Base-by-base conservation (phyloP, 257 asterid species). In the Fraxinus cuspidata region DNA sequence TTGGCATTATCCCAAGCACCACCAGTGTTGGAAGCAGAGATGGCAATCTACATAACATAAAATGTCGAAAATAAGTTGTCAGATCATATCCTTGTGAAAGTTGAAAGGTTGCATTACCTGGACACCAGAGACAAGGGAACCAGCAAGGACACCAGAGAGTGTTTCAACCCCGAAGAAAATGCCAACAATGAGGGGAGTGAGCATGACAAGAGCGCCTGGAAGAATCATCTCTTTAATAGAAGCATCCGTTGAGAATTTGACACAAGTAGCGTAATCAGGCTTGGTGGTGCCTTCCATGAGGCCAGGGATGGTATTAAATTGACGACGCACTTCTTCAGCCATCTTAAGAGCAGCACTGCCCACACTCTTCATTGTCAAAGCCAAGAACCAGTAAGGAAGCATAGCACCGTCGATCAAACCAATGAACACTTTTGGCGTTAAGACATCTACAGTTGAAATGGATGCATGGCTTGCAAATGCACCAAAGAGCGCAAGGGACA, bases 331-430 rank as follows among this genome's bases (percentile, higher is more conserved):
- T 81, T 87, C 89, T 82, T 87, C 89, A 78, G 82, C 91, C 89
- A 87, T 87, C 77, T 80, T 78, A 38, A 87, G 79, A 66, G 91
- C 89, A 15, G 89, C 91, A 31, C 79, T 87, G 0, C 89, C 89
- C 31, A 87, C 91, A 71, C 89, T 85, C 83, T 85, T 87, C 89
- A 87, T 85, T 71, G 91, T 87, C 91, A 87, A 85, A 81, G 91
- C 91, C 16, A 89, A 85, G 88, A 87, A 87, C 91, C 91, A 87
- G 75, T 87, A 87, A 2, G 89, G 91, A 82, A 87, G 91, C 91
- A 87, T 87, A 37, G 89, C 91, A 2, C 91, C 91, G 25, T 85
- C 91, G 53, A 85, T 28, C 85, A 87, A 76, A 5, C 91, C 91
- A 4, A 87, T 85, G 86, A 87, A 85, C 0, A 85, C 89, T 79